Evolutionary conservation across 371 early-diverging fungal species (phyloP).

Genomic region (Haplosporangium sp.): DNA sequence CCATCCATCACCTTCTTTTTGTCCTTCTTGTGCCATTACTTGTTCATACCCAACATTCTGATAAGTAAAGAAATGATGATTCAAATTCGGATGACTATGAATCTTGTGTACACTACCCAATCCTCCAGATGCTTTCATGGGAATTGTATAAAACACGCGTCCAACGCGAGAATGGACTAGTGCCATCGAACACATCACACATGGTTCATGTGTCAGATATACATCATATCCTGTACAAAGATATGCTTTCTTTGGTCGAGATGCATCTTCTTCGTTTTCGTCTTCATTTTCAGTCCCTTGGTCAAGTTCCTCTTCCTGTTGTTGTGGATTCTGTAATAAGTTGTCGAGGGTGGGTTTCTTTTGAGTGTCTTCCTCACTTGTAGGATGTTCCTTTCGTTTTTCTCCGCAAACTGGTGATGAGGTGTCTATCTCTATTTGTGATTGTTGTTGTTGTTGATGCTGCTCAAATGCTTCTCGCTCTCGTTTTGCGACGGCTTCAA

Average conservation of each 20-base stretch:
- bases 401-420: slow-evolving; percentile 32
- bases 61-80: slow-evolving; percentile 72
- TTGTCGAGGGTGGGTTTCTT: neutral
- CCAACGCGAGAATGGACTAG: slow-evolving; percentile 82
- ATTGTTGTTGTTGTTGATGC: slow-evolving; percentile 17
- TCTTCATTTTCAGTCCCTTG: neutral
- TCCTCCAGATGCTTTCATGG: slow-evolving; percentile 69
- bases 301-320: neutral
- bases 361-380: neutral
- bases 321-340: neutral
- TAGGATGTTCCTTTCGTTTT: slow-evolving; percentile 36
- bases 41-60: slow-evolving; percentile 32
- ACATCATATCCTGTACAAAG: slow-evolving; percentile 74
- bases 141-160: slow-evolving; percentile 76
- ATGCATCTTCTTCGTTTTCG: neutral
- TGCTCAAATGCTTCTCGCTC: slow-evolving; percentile 27
- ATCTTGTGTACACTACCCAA: slow-evolving; percentile 78
- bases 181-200: slow-evolving; percentile 85
- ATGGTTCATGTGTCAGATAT: slow-evolving; percentile 74
- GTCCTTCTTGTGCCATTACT: neutral
- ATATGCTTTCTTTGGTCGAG: slow-evolving; percentile 53
- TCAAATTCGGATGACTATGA: slow-evolving; percentile 75
- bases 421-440: neutral
- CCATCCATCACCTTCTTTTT: neutral
- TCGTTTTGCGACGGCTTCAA: slow-evolving; percentile 60